Conservation (phyloP, 129 eudicot species). For the Helianthus tuberosus region DNA sequence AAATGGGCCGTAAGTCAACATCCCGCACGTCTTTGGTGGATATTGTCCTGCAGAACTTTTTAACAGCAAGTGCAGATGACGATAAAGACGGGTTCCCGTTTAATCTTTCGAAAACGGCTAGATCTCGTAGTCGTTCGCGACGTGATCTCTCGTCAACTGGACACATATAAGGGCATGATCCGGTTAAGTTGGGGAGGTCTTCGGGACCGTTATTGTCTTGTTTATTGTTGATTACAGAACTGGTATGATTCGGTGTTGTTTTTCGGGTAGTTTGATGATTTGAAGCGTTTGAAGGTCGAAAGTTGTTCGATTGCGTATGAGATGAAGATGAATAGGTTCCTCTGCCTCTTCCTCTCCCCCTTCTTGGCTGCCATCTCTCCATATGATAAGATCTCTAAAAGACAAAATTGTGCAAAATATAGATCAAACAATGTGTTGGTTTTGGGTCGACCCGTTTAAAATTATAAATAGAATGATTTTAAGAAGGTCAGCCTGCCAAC, state of each 20-base stretch:
- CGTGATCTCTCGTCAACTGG: constrained; percentile 76
- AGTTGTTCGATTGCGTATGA: constrained; percentile 17
- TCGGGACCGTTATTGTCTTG: constrained; percentile 9
- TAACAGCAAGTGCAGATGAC: constrained; percentile 78
- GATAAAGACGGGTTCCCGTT: constrained; percentile 70
- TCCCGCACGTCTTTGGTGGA: constrained; percentile 52
- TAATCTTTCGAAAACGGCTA: constrained; percentile 79
- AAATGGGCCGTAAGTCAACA: constrained; percentile 67
- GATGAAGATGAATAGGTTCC: constrained; percentile 34
- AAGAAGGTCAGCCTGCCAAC: neutral
- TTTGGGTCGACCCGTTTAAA: neutral
- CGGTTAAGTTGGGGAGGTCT: constrained; percentile 36
- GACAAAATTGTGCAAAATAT: constrained; percentile 1
- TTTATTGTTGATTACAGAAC: neutral
- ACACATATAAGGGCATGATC: constrained; percentile 97
- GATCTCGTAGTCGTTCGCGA: constrained; percentile 84
- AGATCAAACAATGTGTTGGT: neutral
- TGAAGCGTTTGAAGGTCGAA: constrained; percentile 24
- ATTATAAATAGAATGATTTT: neutral
- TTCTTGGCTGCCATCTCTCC: constrained; percentile 42
- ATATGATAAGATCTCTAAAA: constrained; percentile 1
- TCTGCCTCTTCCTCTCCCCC: constrained; percentile 37
- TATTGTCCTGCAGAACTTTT: constrained; percentile 97
- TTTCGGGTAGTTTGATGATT: constrained; percentile 6
- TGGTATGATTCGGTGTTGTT: constrained; percentile 2